Conservation (phyloP, 2,329 filamentous ascomycete species). For the Rhinocladiella similis region DNA sequence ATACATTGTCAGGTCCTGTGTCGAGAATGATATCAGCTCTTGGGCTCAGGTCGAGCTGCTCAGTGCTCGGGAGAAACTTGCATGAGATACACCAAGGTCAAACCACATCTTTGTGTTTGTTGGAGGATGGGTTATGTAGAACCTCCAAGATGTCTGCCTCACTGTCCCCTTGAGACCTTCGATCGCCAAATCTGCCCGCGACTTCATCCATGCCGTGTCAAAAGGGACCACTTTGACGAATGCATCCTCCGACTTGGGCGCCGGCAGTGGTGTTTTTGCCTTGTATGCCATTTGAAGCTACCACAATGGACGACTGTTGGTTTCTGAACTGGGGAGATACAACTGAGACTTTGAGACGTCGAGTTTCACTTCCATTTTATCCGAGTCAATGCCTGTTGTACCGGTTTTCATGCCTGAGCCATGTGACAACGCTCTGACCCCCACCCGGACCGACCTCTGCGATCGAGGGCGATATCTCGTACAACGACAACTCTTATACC, state of each 20-base stretch:
- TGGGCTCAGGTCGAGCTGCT: constrained; percentile 10
- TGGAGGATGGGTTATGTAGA: constrained; percentile 2
- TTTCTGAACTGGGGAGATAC: too few relatives aligned
- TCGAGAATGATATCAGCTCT: constrained; percentile 1
- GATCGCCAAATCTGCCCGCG: neutral
- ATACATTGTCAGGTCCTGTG: constrained; percentile 10
- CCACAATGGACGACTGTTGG: too few relatives aligned
- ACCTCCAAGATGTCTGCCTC: neutral
- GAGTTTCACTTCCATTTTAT: too few relatives aligned
- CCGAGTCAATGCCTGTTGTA: too few relatives aligned
- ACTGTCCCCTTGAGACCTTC: neutral
- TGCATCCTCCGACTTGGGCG: neutral
- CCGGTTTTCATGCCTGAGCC: too few relatives aligned
- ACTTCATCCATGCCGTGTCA: neutral
- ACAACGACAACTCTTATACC: too few relatives aligned
- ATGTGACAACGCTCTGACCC: too few relatives aligned
- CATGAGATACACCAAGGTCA: constrained; percentile 33
- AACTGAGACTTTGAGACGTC: too few relatives aligned
- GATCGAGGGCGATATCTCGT: too few relatives aligned
- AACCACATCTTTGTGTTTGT: constrained; percentile 28
- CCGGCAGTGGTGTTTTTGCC: neutral
- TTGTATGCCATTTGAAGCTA: neutral
- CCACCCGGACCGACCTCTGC: too few relatives aligned
- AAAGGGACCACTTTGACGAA: neutral
- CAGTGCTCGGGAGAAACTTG: neutral